Evolutionary conservation across 2,329 filamentous ascomycete genomes (phyloP), one percentile per base, ranked within the genome.

Genomic region (Xylariaceae sp.): DNA sequence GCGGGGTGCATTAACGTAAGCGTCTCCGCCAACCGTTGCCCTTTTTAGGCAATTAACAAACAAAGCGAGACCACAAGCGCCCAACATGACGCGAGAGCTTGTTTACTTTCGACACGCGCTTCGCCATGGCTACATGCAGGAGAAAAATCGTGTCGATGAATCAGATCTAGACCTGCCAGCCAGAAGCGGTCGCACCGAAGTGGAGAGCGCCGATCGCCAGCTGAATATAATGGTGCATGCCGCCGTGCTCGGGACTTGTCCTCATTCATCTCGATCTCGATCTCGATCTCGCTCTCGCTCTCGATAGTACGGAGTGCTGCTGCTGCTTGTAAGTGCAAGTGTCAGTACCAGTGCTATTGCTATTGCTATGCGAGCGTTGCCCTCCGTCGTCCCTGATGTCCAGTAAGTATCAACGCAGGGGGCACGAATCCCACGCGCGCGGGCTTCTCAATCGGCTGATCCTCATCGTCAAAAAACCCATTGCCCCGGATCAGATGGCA

Each of bases 41-140:
- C 72, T 4, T 4, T 64, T 73, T 66, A 66, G 76, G 78, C 67
- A 78, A 74, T 70, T 71, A 72, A 76, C 79, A 80, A 81, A 80
- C 76, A 79, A 73, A 45, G 51, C 59, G 53, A 58, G 59, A 64
- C 37, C 10, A 30, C 35, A 15, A 39, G 18, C 23, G 35, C 42
- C 11, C 13, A 30, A 35, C 53, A 52, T 42, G 53, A 57, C 18
- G 30, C 48, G 37, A 8, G 30, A 5, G 17, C 48, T 57, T 65
- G 61, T 62, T 63, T 63, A 65, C 61, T 63, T 58, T 56, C 10
- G 53, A 1, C 50, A 60, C 61, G 61, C 60, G 60, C 52, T 39
- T 62, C 39, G 58, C 56, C 53, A 60, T 37, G 50, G 55, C 51
- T 8, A 62, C 55, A 53, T 10, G 37, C 9, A 9, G 9, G 37